phyloP scores from a whole-genome alignment of 2,329 filamentous ascomycete genomes.

The Fusarium proliferatum region DNA sequence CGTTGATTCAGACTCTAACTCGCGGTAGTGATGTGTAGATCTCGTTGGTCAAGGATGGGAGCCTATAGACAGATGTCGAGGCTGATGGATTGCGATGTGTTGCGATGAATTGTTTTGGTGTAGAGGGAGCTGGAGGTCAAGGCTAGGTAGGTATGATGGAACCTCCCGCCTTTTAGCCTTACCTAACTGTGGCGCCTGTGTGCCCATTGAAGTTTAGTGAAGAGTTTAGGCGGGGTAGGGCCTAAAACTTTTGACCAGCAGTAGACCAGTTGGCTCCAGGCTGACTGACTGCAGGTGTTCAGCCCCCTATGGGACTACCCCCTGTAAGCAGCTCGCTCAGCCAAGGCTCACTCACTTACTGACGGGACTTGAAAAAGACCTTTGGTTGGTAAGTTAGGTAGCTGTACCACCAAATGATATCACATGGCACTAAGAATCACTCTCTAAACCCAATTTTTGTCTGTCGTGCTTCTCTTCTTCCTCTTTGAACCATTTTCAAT shows the following conservation, averaged over 20 bases:
- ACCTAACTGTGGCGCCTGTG: slow-evolving; percentile 1
- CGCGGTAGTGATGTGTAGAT: not conserved
- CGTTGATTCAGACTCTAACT: not conserved
- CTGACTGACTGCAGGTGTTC: not conserved
- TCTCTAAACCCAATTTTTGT: not conserved
- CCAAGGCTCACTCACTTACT: slow-evolving; percentile 12
- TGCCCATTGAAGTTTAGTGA: not conserved
- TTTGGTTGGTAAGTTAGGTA: not conserved
- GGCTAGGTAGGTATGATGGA: not conserved
- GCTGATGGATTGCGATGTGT: not conserved
- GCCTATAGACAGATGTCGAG: not conserved
- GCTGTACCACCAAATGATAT: slow-evolving; percentile 8
- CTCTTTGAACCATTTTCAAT: not conserved
- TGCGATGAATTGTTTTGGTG: slow-evolving; percentile 7
- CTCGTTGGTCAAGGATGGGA: not conserved
- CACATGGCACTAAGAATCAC: not conserved
- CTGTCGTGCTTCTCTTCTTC: not conserved
- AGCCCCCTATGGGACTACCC: not conserved
- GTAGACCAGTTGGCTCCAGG: not conserved
- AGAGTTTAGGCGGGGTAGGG: slow-evolving; percentile 14
- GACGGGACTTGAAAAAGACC: not conserved
- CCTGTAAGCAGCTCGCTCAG: not conserved
- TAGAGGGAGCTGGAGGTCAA: slow-evolving; percentile 1
- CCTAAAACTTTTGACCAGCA: not conserved
- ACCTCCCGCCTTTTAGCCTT: not conserved